These are phyloP conservation scores for Metarhizium album DNA, from an alignment of 2,329 filamentous ascomycete species.

Conservation along the genomic window DNA sequence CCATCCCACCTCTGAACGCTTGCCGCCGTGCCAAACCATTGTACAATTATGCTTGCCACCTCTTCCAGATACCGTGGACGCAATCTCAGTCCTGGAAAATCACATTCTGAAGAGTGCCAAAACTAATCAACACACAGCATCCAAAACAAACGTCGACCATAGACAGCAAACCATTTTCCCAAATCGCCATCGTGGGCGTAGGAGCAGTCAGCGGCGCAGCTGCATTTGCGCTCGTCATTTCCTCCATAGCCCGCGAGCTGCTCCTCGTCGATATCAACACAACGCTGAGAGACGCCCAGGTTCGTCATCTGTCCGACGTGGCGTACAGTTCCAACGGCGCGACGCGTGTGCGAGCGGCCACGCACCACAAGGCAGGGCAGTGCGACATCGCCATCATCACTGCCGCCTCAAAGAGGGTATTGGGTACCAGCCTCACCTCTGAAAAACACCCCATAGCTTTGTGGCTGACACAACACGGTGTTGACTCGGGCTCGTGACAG, in stretches of 20 bases:
- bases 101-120: no score
- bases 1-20: no score
- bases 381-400: slow-evolving; percentile 44
- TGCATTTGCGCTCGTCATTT: slow-evolving; percentile 38
- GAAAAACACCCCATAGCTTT: no score
- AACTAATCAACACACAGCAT: no score
- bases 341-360: slow-evolving; percentile 32
- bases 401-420: slow-evolving; percentile 36
- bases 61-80: no score
- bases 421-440: no score
- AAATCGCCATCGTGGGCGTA: not conserved
- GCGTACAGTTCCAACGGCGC: slow-evolving; percentile 31
- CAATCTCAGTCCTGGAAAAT: no score
- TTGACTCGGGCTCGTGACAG: slow-evolving; percentile 4
- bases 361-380: slow-evolving; percentile 36
- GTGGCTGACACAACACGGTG: no score
- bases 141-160: no score
- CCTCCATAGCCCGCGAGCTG: slow-evolving; percentile 37
- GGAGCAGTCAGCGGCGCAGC: slow-evolving; percentile 35
- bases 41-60: no score
- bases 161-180: no score
- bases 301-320: slow-evolving; percentile 40
- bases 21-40: no score
- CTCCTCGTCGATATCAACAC: slow-evolving; percentile 42
- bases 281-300: slow-evolving; percentile 34